These are phyloP conservation scores for Lachnellula cervina DNA, from an alignment of 2,329 filamentous ascomycete genomes.

Conservation along the genomic window DNA sequence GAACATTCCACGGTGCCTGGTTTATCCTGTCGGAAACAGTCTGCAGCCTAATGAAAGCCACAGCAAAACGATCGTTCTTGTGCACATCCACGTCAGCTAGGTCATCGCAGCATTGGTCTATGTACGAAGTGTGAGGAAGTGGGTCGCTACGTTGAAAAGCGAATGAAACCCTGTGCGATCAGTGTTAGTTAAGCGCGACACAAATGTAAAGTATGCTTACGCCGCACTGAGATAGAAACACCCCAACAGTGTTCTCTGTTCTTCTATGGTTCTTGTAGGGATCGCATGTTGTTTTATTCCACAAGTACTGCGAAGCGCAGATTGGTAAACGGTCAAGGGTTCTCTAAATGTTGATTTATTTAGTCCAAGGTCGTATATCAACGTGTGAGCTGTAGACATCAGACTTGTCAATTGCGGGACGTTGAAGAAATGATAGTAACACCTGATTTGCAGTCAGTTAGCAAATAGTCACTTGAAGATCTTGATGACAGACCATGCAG, in stretches of 20 bases:
- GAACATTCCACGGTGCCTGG: constrained; percentile 12
- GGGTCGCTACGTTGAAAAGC: constrained; percentile 16
- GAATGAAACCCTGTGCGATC: constrained; percentile 6
- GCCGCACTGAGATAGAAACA: constrained; percentile 13
- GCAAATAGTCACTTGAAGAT: not conserved
- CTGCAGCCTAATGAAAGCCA: constrained; percentile 11
- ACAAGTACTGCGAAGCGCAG: not conserved
- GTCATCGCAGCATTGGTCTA: constrained; percentile 15
- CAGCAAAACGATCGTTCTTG: constrained; percentile 6
- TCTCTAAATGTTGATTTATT: constrained; percentile 4
- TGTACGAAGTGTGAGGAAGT: constrained; percentile 9
- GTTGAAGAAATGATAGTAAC: constrained; percentile 11
- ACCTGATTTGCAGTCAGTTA: constrained; percentile 7
- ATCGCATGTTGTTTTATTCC: not conserved
- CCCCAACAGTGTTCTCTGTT: constrained; percentile 14
- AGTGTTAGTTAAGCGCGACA: not conserved
- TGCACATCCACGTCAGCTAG: not conserved
- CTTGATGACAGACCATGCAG: constrained; percentile 13
- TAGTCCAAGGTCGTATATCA: constrained; percentile 17
- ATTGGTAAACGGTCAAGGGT: not conserved
- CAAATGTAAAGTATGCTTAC: constrained; percentile 3
- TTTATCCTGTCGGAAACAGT: constrained; percentile 8
- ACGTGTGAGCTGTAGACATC: constrained; percentile 5
- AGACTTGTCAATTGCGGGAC: constrained; percentile 12
- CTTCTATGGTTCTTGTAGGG: constrained; percentile 7